Conservation (phyloP, 176 grass and related monocot genomes). For the Pontederia paniculata region DNA sequence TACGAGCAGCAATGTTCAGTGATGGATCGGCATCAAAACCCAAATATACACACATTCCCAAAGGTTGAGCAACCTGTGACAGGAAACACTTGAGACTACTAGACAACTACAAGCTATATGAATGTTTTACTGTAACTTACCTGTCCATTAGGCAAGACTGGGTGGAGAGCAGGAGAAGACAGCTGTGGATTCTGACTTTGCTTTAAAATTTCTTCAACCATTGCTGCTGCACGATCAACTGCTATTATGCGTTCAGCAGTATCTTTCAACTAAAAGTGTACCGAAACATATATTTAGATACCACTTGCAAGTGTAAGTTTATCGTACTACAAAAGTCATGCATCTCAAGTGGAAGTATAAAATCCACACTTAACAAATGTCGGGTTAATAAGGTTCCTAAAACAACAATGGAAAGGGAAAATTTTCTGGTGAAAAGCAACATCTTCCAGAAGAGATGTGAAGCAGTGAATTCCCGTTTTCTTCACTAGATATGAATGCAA, state of each 20-base stretch:
- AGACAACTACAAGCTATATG: constrained; percentile 1
- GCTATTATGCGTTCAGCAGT: constrained; percentile 74
- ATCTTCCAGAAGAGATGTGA: too few relatives aligned
- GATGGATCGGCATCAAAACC: constrained; percentile 75
- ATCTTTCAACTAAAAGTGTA: constrained; percentile 53
- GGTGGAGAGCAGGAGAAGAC: constrained; percentile 17
- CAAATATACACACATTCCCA: constrained; percentile 54
- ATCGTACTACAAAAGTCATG: too few relatives aligned
- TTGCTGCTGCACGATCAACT: constrained; percentile 73
- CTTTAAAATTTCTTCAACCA: constrained; percentile 84
- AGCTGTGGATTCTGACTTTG: constrained; percentile 35
- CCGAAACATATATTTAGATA: background rate
- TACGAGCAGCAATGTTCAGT: constrained; percentile 50
- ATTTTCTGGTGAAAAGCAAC: too few relatives aligned
- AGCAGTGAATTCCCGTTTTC: too few relatives aligned
- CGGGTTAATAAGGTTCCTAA: too few relatives aligned
- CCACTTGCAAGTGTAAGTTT: too few relatives aligned
- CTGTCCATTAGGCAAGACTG: constrained; percentile 26
- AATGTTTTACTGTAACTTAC: constrained; percentile 11
- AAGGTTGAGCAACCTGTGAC: constrained; percentile 51
- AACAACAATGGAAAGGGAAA: too few relatives aligned
- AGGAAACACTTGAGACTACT: background rate
- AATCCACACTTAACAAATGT: too few relatives aligned
- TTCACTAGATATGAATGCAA: too few relatives aligned
- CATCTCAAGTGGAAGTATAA: too few relatives aligned